phyloP scores from a whole-genome alignment of 208 protist genomes.

The Acanthamoeba sp. region DNA sequence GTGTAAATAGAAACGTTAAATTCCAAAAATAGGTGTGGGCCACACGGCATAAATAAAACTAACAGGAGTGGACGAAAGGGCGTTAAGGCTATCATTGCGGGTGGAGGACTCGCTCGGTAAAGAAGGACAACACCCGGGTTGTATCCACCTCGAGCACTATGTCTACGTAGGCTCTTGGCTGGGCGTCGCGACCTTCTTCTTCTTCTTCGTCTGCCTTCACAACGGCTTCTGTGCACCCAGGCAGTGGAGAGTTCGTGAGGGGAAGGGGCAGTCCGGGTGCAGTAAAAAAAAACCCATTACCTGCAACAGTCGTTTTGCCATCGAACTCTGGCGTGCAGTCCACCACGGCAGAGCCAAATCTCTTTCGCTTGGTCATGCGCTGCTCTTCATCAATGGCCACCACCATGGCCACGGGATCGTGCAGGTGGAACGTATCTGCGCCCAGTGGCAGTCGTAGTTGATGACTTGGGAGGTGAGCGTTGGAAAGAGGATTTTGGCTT shows the following conservation, averaged over 20 bases:
- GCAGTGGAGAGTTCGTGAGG: background rate
- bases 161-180: background rate
- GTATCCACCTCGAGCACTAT: background rate
- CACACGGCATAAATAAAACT: no score
- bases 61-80: no score
- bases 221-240: background rate
- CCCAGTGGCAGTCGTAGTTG: background rate
- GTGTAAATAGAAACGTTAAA: background rate
- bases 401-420: conserved; percentile 29
- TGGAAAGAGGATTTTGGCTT: no score
- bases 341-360: background rate
- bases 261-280: background rate
- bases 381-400: conserved; percentile 26
- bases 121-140: background rate
- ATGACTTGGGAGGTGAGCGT: no score
- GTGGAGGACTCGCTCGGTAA: conserved; percentile 6
- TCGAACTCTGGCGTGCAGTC: background rate
- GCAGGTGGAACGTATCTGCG: conserved; percentile 39
- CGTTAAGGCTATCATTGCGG: background rate
- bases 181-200: background rate
- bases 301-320: background rate
- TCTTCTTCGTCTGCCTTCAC: conserved; percentile 20
- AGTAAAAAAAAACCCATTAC: background rate
- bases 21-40: no score
- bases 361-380: conserved; percentile 42